Evolutionary conservation across 345 rosid genomes (phyloP), one percentile per base, ranked within the genome.

Genomic region (Salix suchowensis): DNA sequence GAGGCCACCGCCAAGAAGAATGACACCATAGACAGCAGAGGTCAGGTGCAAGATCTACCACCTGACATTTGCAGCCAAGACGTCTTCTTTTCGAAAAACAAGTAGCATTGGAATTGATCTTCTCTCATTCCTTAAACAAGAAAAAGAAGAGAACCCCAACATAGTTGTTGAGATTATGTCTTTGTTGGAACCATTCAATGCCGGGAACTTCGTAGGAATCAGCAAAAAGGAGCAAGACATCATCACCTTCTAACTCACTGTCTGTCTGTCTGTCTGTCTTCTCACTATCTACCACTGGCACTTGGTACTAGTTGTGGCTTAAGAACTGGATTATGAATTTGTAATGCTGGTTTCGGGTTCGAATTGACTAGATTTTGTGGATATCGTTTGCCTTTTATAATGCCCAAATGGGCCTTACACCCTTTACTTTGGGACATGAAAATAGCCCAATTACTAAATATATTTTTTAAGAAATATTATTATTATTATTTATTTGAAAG

Each of bases 1-100:
- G 83, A 91, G 85, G 69, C 96, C 96, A 65, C 97, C 96, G 54
- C 89, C 85, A 64, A 92, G 77, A 36, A 94, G 94, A 44, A 92
- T 83, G 61, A 70, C 70, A 30, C 94, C 98, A 70, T 94, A 94
- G 64, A 88, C 82, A 55, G 92, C 92, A 67, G 96, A 87, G 21
- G 88, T 83, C 86, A 0, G 96, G 91, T 34, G 93, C 94, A 60
- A 91, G 83, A 75, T 91, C 97, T 4, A 80, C 69, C 62, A 89
- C 70, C 83, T 88, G 89, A 73, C 90, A 89, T 79, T 84, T 86
- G 78, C 93, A 88, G 76, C 73, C 65, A 16, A 81, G 70, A 65
- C 77, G 78, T 71, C 76, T 77, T 71, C 76, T 70, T 32, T 80
- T 32, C 21, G 71, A 48, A 28, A 14, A 2, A 4, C 12, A 30